A percentile compares a stretch with the other conserved stretches of the same genome.
phyloP scores from a whole-genome alignment of 305 asterid genomes.

The Solanum hybrid region DNA sequence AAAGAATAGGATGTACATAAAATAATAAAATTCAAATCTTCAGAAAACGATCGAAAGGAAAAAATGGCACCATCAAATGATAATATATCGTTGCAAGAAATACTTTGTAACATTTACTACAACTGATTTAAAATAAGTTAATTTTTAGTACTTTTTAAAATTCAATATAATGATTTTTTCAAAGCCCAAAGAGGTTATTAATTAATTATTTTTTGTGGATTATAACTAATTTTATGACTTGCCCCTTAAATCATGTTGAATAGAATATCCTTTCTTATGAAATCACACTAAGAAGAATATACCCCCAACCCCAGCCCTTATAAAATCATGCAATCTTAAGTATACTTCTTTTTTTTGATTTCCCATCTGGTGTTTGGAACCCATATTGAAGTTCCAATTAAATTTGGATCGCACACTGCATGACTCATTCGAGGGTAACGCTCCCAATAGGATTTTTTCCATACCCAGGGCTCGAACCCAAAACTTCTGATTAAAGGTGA shows the following conservation, averaged over 20 bases:
- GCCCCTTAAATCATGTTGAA: neutral
- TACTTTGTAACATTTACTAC: neutral
- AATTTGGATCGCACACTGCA: too few relatives aligned
- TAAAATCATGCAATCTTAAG: too few relatives aligned
- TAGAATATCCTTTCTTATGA: neutral
- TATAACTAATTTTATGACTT: neutral
- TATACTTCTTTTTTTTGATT: too few relatives aligned
- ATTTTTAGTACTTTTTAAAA: too few relatives aligned
- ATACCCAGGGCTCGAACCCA: too few relatives aligned
- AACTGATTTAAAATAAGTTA: neutral
- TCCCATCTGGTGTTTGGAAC: rapidly evolving
- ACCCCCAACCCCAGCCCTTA: too few relatives aligned
- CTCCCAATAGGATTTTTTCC: too few relatives aligned
- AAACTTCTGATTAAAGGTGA: too few relatives aligned
- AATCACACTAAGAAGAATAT: neutral
- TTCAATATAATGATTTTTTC: too few relatives aligned
- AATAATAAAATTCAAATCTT: neutral
- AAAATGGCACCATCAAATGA: neutral
- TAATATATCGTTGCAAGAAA: neutral
- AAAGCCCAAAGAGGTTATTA: neutral
- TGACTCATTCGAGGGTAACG: rapidly evolving
- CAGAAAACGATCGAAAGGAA: neutral
- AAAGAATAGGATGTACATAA: too few relatives aligned
- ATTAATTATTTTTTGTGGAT: neutral
- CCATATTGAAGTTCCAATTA: too few relatives aligned